Conservation (phyloP, 441 rosid genomes). For the Melastoma candidum region DNA sequence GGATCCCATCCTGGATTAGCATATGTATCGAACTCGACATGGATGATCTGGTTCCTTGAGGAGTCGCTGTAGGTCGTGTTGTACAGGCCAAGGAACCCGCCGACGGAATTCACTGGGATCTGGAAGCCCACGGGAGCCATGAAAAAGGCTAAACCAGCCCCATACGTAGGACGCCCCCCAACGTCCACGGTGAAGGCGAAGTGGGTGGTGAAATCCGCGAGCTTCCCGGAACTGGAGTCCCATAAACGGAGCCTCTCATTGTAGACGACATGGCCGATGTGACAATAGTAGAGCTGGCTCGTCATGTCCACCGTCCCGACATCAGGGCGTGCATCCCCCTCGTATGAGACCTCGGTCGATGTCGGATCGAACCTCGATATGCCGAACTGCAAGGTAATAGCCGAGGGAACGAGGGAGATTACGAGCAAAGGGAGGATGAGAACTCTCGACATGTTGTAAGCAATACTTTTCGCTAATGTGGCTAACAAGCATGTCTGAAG, state of each 20-base stretch:
- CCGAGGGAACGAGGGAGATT: slow-evolving; percentile 1
- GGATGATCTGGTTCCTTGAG: not conserved
- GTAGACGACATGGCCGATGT: slow-evolving; percentile 49
- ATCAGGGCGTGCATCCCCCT: slow-evolving; percentile 29
- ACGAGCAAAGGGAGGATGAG: slow-evolving; percentile 8
- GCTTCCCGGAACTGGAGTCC: slow-evolving; percentile 27
- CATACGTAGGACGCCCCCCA: not conserved
- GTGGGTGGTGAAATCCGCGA: slow-evolving; percentile 10
- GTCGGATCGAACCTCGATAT: slow-evolving; percentile 16
- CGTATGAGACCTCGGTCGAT: slow-evolving; percentile 11
- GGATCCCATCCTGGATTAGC: slow-evolving; percentile 46
- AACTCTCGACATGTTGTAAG: too few relatives aligned
- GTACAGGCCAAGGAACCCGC: slow-evolving; percentile 13
- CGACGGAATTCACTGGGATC: slow-evolving; percentile 14
- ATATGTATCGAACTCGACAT: slow-evolving; percentile 8
- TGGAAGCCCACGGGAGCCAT: slow-evolving; percentile 12
- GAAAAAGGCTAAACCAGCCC: slow-evolving; percentile 10
- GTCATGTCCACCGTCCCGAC: slow-evolving; percentile 31
- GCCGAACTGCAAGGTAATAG: slow-evolving; percentile 20
- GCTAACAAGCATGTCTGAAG: too few relatives aligned
- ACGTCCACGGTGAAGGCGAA: slow-evolving; percentile 9
- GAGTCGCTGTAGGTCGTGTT: slow-evolving; percentile 1
- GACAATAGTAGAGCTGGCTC: slow-evolving; percentile 15
- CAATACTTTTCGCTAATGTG: too few relatives aligned
- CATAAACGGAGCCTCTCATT: slow-evolving; percentile 29